Percentiles rank a stretch among this genome's conserved stretches.
Conservation (phyloP, 2,329 filamentous ascomycete species). For the Raffaelea arxii region DNA sequence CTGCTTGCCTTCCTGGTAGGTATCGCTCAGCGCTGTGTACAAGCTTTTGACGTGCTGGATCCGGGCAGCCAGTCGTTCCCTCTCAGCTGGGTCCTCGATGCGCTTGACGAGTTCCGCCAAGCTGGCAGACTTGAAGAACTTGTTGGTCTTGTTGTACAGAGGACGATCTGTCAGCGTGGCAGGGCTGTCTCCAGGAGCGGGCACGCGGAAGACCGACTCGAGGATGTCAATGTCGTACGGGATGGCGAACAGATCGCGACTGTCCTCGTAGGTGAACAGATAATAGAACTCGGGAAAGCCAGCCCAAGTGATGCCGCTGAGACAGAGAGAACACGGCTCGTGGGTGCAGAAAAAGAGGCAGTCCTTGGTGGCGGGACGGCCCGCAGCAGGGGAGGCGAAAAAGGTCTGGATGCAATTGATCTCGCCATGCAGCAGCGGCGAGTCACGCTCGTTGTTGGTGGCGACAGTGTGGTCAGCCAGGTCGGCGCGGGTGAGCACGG, state of each 20-base stretch:
- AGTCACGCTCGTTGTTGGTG: constrained; percentile 45
- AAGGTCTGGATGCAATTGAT: constrained; percentile 52
- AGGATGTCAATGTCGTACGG: constrained; percentile 50
- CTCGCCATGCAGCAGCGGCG: constrained; percentile 48
- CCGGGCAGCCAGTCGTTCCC: constrained; percentile 25
- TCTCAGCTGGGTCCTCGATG: constrained; percentile 25
- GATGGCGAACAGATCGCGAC: constrained; percentile 43
- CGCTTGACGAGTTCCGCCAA: constrained; percentile 29
- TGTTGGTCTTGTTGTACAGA: constrained; percentile 46
- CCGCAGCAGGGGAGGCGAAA: constrained; percentile 29
- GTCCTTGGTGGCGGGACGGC: constrained; percentile 25
- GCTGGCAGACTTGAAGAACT: constrained; percentile 40
- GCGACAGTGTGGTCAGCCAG: constrained; percentile 36
- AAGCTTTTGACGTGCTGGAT: constrained; percentile 37
- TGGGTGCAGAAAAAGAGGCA: constrained; percentile 51
- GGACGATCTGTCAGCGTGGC: constrained; percentile 27
- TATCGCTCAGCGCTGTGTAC: constrained; percentile 35
- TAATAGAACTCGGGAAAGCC: constrained; percentile 48
- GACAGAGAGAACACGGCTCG: constrained; percentile 48
- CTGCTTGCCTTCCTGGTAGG: constrained; percentile 38
- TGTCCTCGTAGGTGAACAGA: constrained; percentile 50
- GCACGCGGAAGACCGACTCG: constrained; percentile 43
- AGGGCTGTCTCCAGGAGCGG: constrained; percentile 24
- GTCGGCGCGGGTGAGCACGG: constrained; percentile 33
- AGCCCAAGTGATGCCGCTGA: constrained; percentile 48